Evolutionary conservation across 768 basidiomycete genomes (phyloP), one percentile per base, ranked within the genome.

Genomic region (Lactifluus piperatus): DNA sequence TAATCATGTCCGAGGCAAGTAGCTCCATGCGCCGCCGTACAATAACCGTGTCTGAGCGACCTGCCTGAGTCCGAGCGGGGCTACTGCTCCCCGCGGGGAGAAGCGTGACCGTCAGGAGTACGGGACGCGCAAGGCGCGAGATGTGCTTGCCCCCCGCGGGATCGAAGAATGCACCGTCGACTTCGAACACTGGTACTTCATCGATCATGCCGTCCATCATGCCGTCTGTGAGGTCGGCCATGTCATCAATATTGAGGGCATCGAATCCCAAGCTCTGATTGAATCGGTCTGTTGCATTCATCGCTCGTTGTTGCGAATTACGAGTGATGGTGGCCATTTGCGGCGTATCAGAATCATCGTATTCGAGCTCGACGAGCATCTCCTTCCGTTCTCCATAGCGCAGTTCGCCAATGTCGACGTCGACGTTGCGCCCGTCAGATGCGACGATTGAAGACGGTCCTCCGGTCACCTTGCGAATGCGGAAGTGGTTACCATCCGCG

Each of bases 141-240:
- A 95, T 84, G 56, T 86, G 83, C 72, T 93, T 91, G 44, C 78
- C 77, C 6, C 87, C 89, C 0, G 84, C 80, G 1, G 95, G 95
- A 71, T 98, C 95, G 69, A 85, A 91, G 81, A 93, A 98, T 30
- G 90, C 85, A 8, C 94, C 94, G 63, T 97, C 94, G 14, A 97
- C 91, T 71, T 98, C 94, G 51, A 95, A 83, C 10, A 97, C 90
- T 1, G 95, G 97, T 10, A 97, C 89, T 67, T 99, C 97, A 68
- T 99, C 97, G 47, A 97, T 94, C 89, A 97, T 90, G 47, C 87
- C 79, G 64, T 94, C 92, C 88, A 93, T 91, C 88, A 93, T 91
- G 34, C 92, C 91, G 58, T 91, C 89, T 51, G 84, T 80, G 64
- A 93, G 85, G 70, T 90, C 85, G 2, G 79, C 74, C 13, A 80